Evolutionary conservation across 768 basidiomycete genomes (phyloP), one percentile per base, ranked within the genome.

Genomic region (Chalciporus pseudorubinellus): DNA sequence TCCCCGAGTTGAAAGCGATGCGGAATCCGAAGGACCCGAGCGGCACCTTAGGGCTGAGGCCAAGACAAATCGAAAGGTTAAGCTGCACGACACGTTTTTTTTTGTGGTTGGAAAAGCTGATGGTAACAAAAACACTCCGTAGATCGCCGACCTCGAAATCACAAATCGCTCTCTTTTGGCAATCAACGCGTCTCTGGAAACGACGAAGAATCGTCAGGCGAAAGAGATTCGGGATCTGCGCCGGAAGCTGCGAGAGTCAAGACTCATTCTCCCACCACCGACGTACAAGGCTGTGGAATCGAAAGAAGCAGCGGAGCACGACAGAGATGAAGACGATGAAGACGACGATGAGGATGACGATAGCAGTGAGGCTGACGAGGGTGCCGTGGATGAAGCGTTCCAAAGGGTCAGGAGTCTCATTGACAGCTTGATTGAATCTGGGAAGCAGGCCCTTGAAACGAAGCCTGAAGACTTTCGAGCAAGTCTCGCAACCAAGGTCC

Each of bases 111-210:
- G 19, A 31, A 24, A 28, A 46, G 24, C 48, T 54, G 29, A 60
- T 20, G 12, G 36, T 39, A 33, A 13, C n/a, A 14, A 55, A 45
- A 38, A n/a, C n/a, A n/a, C n/a, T 34, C 20, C 39, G 16, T 52
- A 95, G 93, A 95, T 95, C 51, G 89, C 88, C 12, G 92, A 95
- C 71, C 76, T 95, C 11, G 90, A 95, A 69, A 95, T 95, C 62
- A 87, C 90, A 6, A 95, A 92, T 67, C 78, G 81, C 29, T 95
- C 92, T 1, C 77, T 95, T 16, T 76, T 95, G 41, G 82, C 83
- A 2, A 92, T 95, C 71, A 95, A 95, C 62, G 74, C 85, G 2
- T 80, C 87, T 16, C 77, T 95, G 19, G 92, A 95, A 68, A 79
- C 83, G 31, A 80, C 82, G 29, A 92, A 91, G 69, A 81, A 87